Base-by-base conservation (phyloP, 805 yeast species). In the Candida michaelii region DNA sequence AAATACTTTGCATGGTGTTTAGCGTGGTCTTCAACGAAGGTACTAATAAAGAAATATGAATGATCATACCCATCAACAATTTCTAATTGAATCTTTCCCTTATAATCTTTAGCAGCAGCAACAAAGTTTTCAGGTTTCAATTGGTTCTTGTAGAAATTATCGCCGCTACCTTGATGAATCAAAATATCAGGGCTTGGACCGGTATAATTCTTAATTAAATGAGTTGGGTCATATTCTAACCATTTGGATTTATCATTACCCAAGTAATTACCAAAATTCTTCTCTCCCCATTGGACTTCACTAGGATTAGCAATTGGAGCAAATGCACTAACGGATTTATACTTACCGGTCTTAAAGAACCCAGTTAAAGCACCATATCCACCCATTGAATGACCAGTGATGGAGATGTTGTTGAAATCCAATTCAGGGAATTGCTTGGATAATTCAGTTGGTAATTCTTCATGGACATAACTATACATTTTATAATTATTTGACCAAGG, bases 301-400 rank as follows among this genome's bases (percentile, higher is more conserved):
- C 74, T 64, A 5, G 98, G 98, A 65, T 89, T 86, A 18, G 80
- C 66, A 51, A 93, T 87, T 40, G 99, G 98, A 0, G 97, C 79
- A 67, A 91, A 91, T 0, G 97, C 97, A 45, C 88, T 79, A 31
- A 86, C 90, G 1, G 93, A 81, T 59, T 78, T 78, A 71, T 85
- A 91, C 54, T 70, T 71, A 1, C 81, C 83, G 60, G 85, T 80
- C 48, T 74, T 77, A 46, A 91, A 65, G 51, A 73, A 77, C 12
- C 78, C 75, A 46, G 84, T 68, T 46, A 91, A 65, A 0, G 99
- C 95, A 44, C 98, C 99, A 60, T 78, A 88, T 1, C 99, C 99
- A 39, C 99, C 99, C 98, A 93, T 93, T 1, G 99, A 93, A 63
- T 93, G 98, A 33, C 99, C 99, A n/a, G 93, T 81, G 50, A 91